Evolutionary conservation across 202 grass and related monocot species (phyloP), one percentile per base, ranked within the genome.

Genomic region (Panicum hallii): DNA sequence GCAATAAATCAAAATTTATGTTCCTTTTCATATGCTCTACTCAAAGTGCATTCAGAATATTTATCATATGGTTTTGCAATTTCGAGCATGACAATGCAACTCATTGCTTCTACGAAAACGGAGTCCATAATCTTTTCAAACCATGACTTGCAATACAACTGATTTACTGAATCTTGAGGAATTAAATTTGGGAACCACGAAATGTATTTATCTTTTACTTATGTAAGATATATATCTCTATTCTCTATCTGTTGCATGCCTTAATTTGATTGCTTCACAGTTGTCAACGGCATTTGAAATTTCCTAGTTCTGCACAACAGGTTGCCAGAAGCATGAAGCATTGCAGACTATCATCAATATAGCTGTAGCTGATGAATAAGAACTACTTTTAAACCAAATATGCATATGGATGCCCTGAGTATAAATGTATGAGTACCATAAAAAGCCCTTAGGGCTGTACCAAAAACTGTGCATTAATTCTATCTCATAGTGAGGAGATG

Each of bases 91-190:
- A 13, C 5, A 43, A 45, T 14, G 19, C 28, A 40, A 60, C 36
- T 16, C 42, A 62, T 30, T 50, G 52, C 67, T 44, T 76, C 30
- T 68, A 38, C 4, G 19, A 50, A 72, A 65, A 56, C 42, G 42
- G 11, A 3, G 56, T 14, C 2, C 26, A 22, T 74, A 55, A 65
- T 74, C 52, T 15, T 15, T 74, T 64, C 16, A 17, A 68, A 82
- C 38, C 10, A 75, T 20, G 57, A 75, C 40, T 22, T 75, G 47
- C 41, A 26, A 74, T 38, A 45, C 46, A 55, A 84, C 14, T 28
- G 41, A 70, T 70, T 49, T 80, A 34, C 16, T 66, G 16, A 36
- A 52, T 65, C 61, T 36, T 67, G n/a, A n/a, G 34, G 20, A 43
- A 55, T 15, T 55, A 67, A 67, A 22, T 43, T 68, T 38, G 7